Evolutionary conservation across 2,329 filamentous ascomycete species (phyloP), one percentile per base, ranked within the genome.

Genomic region (Fusarium sambucinum): DNA sequence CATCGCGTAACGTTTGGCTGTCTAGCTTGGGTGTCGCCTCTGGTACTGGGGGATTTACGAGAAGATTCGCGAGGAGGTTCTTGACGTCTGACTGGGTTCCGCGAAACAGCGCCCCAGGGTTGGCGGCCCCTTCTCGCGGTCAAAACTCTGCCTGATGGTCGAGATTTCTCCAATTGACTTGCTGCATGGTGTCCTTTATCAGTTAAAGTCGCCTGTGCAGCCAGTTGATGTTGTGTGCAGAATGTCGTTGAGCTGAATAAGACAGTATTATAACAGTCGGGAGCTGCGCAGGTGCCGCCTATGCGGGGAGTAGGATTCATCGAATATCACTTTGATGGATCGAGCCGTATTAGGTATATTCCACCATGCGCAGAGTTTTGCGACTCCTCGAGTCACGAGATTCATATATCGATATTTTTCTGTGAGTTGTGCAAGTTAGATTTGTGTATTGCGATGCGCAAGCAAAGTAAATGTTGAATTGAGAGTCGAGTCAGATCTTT

Each of bases 401-500:
- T 48, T 48, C 47, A 57, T 63, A 29, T 29, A 59, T 41, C 13
- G 33, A 42, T 33, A 19, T 37, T 44, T 45, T 45, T 46, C 66
- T 69, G 19, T 12, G 14, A 37, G 29, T 23, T 38, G 37, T 45
- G 53, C 58, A 44, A 68, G 67, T 35, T 45, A 48, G 23, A 60
- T 65, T 46, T 10, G 41, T 19, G 12, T 23, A 38, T 37, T 13
- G 33, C 12, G 32, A 54, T 33, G 14, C 54, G 32, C 5, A 23
- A 32, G 23, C 16, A 14, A 45, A 53, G 23, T 30, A 44, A 25
- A 30, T 19, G 29, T 32, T 55, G 30, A 63, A 42, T 44, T 42
- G 51, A 45, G 42, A 59, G 63, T 68, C 63, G 66, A 71, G 84
- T 92, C 90, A 92, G 90, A 86, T 92, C 89, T 92, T 92, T 91